Conservation (phyloP, 768 basidiomycete species). For the Lactifluus subvellereus region DNA sequence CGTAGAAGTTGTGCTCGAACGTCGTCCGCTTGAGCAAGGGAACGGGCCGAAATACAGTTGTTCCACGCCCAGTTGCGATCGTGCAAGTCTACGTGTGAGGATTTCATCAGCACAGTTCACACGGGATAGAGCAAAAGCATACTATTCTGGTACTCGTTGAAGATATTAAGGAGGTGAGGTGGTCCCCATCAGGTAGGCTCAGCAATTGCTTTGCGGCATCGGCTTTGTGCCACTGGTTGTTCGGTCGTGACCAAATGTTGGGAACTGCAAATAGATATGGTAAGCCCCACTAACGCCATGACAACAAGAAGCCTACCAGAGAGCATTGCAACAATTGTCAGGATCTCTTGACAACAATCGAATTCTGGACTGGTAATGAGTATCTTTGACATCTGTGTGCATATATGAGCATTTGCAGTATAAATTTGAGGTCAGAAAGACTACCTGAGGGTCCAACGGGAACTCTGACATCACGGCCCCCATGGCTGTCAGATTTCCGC, state of each 20-base stretch:
- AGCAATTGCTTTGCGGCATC: slow-evolving; percentile 87
- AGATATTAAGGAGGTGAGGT: slow-evolving; percentile 94
- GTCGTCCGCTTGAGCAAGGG: slow-evolving; percentile 87
- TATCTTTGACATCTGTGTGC: slow-evolving; percentile 75
- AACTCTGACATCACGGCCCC: slow-evolving; percentile 96
- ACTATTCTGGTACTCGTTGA: slow-evolving; percentile 87
- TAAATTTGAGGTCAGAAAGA: neutral
- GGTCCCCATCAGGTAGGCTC: slow-evolving; percentile 93
- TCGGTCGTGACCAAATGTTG: slow-evolving; percentile 90
- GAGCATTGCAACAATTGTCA: slow-evolving; percentile 95
- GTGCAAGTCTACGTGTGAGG: slow-evolving; percentile 38
- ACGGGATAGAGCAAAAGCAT: slow-evolving; percentile 26
- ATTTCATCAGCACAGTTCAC: neutral
- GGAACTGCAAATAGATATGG: slow-evolving; percentile 51
- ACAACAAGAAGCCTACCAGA: slow-evolving; percentile 52
- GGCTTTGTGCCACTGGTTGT: slow-evolving; percentile 81
- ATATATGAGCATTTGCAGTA: neutral
- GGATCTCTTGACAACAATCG: slow-evolving; percentile 90
- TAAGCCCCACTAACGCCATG: neutral
- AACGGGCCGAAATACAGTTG: slow-evolving; percentile 78
- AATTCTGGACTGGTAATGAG: slow-evolving; percentile 93
- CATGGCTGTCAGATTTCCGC: slow-evolving; percentile 81
- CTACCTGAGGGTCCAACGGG: slow-evolving; percentile 93
- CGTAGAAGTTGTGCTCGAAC: slow-evolving; percentile 85
- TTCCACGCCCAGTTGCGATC: slow-evolving; percentile 82